Evolutionary conservation across 1,284 basidiomycete genomes (phyloP), one percentile per base, ranked within the genome.

Genomic region (Amylostereum areolatum): DNA sequence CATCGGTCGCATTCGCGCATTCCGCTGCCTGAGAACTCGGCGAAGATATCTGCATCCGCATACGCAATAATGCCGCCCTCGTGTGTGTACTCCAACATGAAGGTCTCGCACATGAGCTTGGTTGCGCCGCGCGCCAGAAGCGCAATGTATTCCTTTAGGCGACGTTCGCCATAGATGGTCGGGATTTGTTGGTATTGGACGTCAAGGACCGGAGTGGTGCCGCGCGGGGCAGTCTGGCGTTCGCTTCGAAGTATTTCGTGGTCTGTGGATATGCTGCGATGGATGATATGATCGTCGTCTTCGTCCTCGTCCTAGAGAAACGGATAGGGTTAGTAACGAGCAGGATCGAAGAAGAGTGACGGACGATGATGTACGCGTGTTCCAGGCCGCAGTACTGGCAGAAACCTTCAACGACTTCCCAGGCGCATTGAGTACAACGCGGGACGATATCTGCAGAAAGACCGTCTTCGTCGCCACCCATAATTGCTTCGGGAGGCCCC

Each of bases 41-140:
- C 39, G 27, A 46, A 54, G 18, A 56, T 35, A 9, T 49, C 48
- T 12, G 45, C 6, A 34, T 54, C 53, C 7, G 55, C 55, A 40
- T 40, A 48, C 3, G 55, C 55, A n/a, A 52, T 39, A 33, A 58
- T 58, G 8, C 57, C 55, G n/a, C 24, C 43, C 18, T 46, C 35
- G 11, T 49, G 10, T 5, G 8, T 35, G 41, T 45, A 55, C 7
- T 36, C 39, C 30, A 55, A 33, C 32, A 47, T 39, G 45, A 55
- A 55, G 0, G 39, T 35, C 28, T 46, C 48, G 48, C 52, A 49
- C 57, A 58, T 58, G 24, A 25, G 28, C 25, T 49, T 49, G 12
- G 57, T 53, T 8, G 53, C 53, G 1, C 57, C 57, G 12, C 57
- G 51, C 3, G 44, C 40, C 4, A 58, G 18, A 5, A 58, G 45